Percentiles rank a stretch among this genome's conserved stretches.
These are phyloP conservation scores for Ascochyta pisi DNA, from an alignment of 2,329 filamentous ascomycete genomes.

Conservation along the genomic window DNA sequence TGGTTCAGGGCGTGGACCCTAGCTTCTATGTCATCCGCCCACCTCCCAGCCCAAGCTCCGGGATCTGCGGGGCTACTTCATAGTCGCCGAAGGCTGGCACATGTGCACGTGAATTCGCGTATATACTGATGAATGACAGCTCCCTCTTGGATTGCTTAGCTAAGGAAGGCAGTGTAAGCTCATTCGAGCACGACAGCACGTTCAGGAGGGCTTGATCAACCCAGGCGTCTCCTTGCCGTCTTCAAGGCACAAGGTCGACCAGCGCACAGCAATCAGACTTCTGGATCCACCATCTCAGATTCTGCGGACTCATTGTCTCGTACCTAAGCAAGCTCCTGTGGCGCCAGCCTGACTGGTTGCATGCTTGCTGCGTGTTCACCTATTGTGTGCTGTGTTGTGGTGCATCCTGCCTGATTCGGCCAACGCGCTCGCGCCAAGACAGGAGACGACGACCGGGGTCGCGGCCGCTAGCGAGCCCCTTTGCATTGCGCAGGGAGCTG, in stretches of 20 bases:
- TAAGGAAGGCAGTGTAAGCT: too few relatives aligned
- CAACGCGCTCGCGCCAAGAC: constrained; percentile 37
- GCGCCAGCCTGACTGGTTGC: not conserved
- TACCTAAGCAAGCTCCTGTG: not conserved
- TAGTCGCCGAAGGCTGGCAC: not conserved
- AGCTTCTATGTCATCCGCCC: constrained; percentile 19
- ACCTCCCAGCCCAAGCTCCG: constrained; percentile 8
- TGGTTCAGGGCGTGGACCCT: constrained; percentile 7
- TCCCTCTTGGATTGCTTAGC: too few relatives aligned
- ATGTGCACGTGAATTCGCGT: constrained; percentile 8
- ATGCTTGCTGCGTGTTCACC: not conserved
- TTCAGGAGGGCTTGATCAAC: too few relatives aligned
- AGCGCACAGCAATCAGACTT: not conserved
- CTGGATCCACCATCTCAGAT: not conserved
- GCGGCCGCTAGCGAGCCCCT: constrained; percentile 48
- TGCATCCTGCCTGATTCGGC: constrained; percentile 24
- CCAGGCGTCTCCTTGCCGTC: too few relatives aligned
- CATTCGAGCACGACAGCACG: too few relatives aligned
- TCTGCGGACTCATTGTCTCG: not conserved
- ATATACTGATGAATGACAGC: not conserved
- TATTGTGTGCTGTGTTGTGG: not conserved
- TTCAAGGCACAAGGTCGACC: not conserved
- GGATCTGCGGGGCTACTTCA: constrained; percentile 15
- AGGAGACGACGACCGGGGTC: constrained; percentile 42
- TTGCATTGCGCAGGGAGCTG: constrained; percentile 46